phyloP scores from a whole-genome alignment of 768 basidiomycete species.

The Tylopilus sp. region DNA sequence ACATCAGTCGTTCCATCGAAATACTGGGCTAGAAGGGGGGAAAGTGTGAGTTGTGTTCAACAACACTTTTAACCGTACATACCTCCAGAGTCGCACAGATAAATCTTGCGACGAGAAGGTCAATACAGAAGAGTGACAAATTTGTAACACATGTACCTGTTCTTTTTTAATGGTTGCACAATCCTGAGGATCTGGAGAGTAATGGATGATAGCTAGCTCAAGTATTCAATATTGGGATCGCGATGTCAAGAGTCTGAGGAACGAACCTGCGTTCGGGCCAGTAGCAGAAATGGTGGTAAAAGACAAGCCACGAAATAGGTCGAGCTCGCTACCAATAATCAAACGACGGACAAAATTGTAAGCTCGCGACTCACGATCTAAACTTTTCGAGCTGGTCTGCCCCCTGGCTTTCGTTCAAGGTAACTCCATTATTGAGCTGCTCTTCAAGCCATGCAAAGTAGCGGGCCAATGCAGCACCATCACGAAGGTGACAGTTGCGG shows the following conservation, averaged over 20 bases:
- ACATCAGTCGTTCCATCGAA: constrained; percentile 94
- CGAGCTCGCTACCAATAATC: constrained; percentile 53
- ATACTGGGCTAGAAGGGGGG: constrained; percentile 58
- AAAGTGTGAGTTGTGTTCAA: not conserved
- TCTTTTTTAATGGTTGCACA: constrained; percentile 75
- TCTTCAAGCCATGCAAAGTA: constrained; percentile 98
- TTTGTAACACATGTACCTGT: constrained; percentile 41
- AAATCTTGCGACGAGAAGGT: constrained; percentile 49
- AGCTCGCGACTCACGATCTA: constrained; percentile 58
- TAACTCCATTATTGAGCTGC: constrained; percentile 56
- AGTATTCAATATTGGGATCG: not conserved
- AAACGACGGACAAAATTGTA: not conserved
- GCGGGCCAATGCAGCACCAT: constrained; percentile 80
- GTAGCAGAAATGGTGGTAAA: constrained; percentile 92
- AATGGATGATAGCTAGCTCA: constrained; percentile 83
- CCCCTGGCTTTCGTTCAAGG: constrained; percentile 75
- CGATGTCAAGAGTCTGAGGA: not conserved
- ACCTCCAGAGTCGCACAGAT: constrained; percentile 89
- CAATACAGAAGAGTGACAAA: constrained; percentile 18
- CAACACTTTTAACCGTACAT: not conserved
- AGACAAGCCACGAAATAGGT: constrained; percentile 80
- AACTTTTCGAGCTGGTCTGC: constrained; percentile 77
- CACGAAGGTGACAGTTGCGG: constrained; percentile 82
- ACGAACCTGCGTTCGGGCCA: constrained; percentile 85
- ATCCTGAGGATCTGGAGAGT: constrained; percentile 70